Base-by-base conservation (phyloP, 2,329 filamentous ascomycete species). In the Ophiostoma sp. region DNA sequence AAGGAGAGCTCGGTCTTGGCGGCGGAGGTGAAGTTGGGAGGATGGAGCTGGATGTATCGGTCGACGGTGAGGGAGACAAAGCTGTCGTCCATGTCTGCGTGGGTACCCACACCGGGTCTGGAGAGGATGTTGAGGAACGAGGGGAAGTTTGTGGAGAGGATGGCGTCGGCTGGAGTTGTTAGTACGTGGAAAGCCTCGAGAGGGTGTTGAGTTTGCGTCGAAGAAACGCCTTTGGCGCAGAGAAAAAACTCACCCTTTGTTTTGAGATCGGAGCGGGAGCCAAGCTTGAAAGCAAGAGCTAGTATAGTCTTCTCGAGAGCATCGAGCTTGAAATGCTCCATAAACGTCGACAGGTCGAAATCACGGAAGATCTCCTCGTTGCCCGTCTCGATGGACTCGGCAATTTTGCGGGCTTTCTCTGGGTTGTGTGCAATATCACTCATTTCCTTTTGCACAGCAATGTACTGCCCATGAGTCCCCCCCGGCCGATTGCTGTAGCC, bases 261-360 rank as follows among this genome's bases (percentile, higher is more conserved):
- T 79, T 94, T 93, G 71, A 99, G 84, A 80, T 98, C 95, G 73
- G 90, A 84, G 78, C 93, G 94, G 55, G 89, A 89, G n/a, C 91
- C 91, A 75, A 91, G 88, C 82, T 95, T 97, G 82, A 97, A 97
- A 4, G 95, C 94, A 73, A 98, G 86, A 69, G 94, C 93, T 76
- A 99, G 87, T 75, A 97, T 89, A 55, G 93, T 93, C 85, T 97
- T 97, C 79, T 94, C 90, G 64, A 98, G 82, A 11, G 94, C 90
- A 83, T 98, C 95, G 71, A 98, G 87, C 80, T 95, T 94, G 85
- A 99, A 99, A 82, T 98, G 95, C 76, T 97, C 93, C 87, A 98
- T 91, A 80, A 99, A 98, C 1, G 92, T 93, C 2, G 93, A 92
- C n/a, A 99, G 88, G 80, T 99, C 95, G 79, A 99, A 98, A 80